Base-by-base conservation (phyloP, 257 asterid genomes). In the Penstemon eatonii region DNA sequence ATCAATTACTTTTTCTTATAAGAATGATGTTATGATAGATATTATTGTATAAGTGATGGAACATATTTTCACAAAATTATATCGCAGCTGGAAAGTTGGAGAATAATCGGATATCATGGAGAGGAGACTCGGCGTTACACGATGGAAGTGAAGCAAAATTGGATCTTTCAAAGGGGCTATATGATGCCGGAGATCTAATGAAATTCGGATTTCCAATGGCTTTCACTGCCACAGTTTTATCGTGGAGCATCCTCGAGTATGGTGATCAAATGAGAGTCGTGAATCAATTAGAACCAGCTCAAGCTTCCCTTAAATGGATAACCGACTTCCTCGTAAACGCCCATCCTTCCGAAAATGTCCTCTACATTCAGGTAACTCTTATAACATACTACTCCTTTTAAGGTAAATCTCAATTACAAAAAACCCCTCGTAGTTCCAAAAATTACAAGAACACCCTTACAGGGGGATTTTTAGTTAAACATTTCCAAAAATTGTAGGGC, bases 151-250 rank as follows among this genome's bases (percentile, higher is more conserved):
- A 80, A 15, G 97, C 80, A 36, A 85, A 81, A 56, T 1, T 92
- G 71, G 97, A 92, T 79, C 96, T 92, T 7, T 88, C 96, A 0
- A 90, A 81, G 78, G 98, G 98, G 9, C 82, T 92, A 95, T 92
- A 81, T 46, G 97, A 92, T 72, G 97, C 97, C 0, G 98, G 98
- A 3, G 96, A 92, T 66, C 86, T 79, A 71, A 76, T 92, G 81
- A 92, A 92, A 72, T 92, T 92, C 56, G 85, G 87, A 3, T 90
- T 92, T 74, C 98, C 98, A 0, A 74, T 92, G 96, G 98, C 98
- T 6, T 92, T 76, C 86, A 92, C 98, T 0, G 97, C 96, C n/a
- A 85, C 97, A 0, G 87, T 92, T 45, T 37, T 92, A 53, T 92
- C 98, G 0, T 92, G 98, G 98, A 74, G 87, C 5, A 93, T 93